phyloP scores from a whole-genome alignment of 2,329 filamentous ascomycete genomes.

The Mycosphaerella sp. region DNA sequence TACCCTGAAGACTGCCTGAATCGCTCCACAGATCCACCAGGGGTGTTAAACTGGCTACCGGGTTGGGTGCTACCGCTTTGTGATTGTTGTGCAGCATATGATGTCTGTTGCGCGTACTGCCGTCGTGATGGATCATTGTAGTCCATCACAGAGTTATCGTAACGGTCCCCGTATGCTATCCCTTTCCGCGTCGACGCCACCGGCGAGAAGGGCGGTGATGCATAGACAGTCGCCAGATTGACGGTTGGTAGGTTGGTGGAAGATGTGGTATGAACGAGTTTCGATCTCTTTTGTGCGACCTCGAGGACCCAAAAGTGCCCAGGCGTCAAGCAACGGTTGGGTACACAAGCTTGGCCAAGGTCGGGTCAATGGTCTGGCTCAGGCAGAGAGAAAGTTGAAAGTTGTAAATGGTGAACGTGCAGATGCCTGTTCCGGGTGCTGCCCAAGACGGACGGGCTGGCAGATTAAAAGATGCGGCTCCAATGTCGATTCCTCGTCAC shows the following conservation, averaged over 20 bases:
- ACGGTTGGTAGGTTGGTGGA: conserved; percentile 13
- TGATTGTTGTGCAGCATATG: conserved; percentile 27
- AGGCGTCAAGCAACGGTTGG: conserved; percentile 2
- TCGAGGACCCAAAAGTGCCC: conserved; percentile 2
- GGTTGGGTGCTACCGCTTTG: conserved; percentile 29
- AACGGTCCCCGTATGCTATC: conserved; percentile 19
- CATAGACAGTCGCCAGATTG: conserved; percentile 31
- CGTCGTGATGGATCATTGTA: conserved; percentile 32
- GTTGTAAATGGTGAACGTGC: conserved; percentile 15
- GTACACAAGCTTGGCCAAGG: conserved; percentile 8
- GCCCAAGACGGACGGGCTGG: conserved; percentile 20
- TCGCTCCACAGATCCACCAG: conserved; percentile 43
- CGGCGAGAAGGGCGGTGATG: conserved; percentile 31
- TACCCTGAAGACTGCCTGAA: conserved; percentile 42
- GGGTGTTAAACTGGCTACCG: conserved; percentile 39
- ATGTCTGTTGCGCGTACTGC: conserved; percentile 29
- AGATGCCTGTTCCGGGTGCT: conserved; percentile 21
- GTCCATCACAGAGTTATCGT: conserved; percentile 29
- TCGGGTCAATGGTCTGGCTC: conserved; percentile 10
- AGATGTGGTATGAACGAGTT: neutral
- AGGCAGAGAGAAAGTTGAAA: conserved; percentile 16
- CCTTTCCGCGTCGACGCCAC: conserved; percentile 26
- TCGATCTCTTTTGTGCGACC: conserved; percentile 1
- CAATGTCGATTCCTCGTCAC: conserved; percentile 5
- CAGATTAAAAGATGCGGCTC: conserved; percentile 11